phyloP scores from a whole-genome alignment of 1,139 yeast genomes.

The Arxiozyma slooffiae region DNA sequence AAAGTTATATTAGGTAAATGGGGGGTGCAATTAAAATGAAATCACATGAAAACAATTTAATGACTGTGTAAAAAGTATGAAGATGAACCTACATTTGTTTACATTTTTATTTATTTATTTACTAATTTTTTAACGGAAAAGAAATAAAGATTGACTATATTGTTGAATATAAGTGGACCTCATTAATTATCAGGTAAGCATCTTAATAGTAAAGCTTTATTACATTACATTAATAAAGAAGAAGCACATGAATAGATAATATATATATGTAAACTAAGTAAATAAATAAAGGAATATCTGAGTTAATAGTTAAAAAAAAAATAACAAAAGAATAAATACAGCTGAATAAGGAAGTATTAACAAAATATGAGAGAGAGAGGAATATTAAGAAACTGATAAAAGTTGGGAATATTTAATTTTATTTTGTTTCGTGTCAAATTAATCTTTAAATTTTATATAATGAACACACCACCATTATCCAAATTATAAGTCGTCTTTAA shows the following conservation, averaged over 20 bases:
- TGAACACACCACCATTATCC: neutral
- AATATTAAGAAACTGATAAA: too few relatives aligned
- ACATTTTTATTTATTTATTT: neutral
- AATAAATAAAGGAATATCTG: neutral
- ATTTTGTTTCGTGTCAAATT: neutral
- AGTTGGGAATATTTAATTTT: neutral
- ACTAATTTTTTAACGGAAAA: neutral
- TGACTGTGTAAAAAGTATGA: neutral
- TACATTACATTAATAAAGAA: too few relatives aligned
- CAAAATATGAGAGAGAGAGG: neutral
- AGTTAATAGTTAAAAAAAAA: neutral
- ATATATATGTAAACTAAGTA: too few relatives aligned
- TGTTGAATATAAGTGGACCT: too few relatives aligned
- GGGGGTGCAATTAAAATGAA: constrained; percentile 68
- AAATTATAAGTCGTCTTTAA: constrained; percentile 60
- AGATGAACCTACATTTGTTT: too few relatives aligned
- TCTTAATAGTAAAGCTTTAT: too few relatives aligned
- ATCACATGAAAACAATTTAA: constrained; percentile 32
- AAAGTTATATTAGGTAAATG: constrained; percentile 55
- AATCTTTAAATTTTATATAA: too few relatives aligned
- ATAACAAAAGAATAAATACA: constrained; percentile 1
- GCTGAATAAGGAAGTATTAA: neutral
- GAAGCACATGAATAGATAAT: too few relatives aligned
- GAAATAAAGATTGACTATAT: too few relatives aligned
- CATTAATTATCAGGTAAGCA: too few relatives aligned